Conservation (phyloP, 805 yeast species). For the Candida boidinii region DNA sequence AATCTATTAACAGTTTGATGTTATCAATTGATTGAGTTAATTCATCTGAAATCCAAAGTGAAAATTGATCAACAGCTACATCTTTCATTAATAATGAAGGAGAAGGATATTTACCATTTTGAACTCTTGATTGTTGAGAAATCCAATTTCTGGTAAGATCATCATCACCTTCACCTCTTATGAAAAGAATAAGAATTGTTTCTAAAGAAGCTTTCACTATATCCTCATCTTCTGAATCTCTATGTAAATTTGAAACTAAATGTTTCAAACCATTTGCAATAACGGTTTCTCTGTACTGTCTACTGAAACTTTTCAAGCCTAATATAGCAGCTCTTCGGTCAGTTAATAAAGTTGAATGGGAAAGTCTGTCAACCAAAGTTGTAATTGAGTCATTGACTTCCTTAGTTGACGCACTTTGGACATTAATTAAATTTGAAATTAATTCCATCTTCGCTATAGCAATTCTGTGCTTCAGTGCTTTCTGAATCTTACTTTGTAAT, state of each 20-base stretch:
- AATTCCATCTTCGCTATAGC: constrained; percentile 24
- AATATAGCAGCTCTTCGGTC: constrained; percentile 90
- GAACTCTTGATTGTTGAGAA: constrained; percentile 62
- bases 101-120: constrained; percentile 73
- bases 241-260: constrained; percentile 52
- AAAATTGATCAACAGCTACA: constrained; percentile 66
- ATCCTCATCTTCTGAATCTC: constrained; percentile 58
- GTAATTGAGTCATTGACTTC: constrained; percentile 73
- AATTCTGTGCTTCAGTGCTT: too few species aligned
- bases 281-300: constrained; percentile 85
- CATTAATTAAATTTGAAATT: constrained; percentile 24
- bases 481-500: too few species aligned
- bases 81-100: constrained; percentile 53
- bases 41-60: constrained; percentile 94
- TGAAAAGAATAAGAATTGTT: constrained; percentile 73
- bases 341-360: constrained; percentile 69
- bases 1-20: constrained; percentile 38
- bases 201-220: constrained; percentile 76
- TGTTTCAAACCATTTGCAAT: constrained; percentile 81
- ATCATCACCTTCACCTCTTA: constrained; percentile 52
- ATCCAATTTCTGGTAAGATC: constrained; percentile 63
- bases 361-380: constrained; percentile 78
- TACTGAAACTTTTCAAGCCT: constrained; percentile 78
- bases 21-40: constrained; percentile 57
- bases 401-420: constrained; percentile 25